Conservation (phyloP, 176 grass and related monocot genomes). For the Cocos nucifera region DNA sequence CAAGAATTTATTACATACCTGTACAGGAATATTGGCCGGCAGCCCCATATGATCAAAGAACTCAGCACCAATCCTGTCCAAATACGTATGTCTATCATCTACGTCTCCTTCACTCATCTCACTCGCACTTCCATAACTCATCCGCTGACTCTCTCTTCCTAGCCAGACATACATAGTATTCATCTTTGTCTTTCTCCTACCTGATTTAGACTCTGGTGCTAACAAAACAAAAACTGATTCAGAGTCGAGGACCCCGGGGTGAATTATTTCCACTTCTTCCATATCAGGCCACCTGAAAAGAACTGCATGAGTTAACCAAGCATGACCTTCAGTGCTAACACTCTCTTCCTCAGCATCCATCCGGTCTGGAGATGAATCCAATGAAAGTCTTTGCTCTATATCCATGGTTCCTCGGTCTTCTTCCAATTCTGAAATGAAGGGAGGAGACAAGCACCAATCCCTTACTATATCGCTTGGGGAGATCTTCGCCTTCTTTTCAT, state of each 20-base stretch:
- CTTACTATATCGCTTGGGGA: conserved; percentile 1
- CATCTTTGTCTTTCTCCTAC: conserved; percentile 9
- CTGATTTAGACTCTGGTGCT: conserved; percentile 25
- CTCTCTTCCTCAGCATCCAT: conserved; percentile 14
- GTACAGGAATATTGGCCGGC: conserved; percentile 31
- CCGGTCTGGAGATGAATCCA: conserved; percentile 18
- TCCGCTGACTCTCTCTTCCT: background rate
- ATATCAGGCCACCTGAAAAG: conserved; percentile 42
- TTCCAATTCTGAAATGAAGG: conserved; percentile 40
- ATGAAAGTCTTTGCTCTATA: conserved; percentile 25
- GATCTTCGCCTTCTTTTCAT: conserved; percentile 10
- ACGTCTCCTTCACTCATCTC: conserved; percentile 11
- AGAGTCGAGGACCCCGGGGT: conserved; percentile 34
- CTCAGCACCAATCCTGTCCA: conserved; percentile 11
- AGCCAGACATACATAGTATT: conserved; percentile 42
- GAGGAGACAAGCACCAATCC: conserved; percentile 42
- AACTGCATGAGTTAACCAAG: conserved; percentile 28
- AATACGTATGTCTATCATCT: conserved; percentile 21
- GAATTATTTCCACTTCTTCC: conserved; percentile 30
- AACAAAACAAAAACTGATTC: conserved; percentile 34
- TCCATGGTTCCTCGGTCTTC: conserved; percentile 24
- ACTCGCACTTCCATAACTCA: conserved; percentile 2
- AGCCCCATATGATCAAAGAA: conserved; percentile 28
- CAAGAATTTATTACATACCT: conserved; percentile 26
- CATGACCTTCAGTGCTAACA: conserved; percentile 3